These are phyloP conservation scores for Phaseolus lunatus DNA, from an alignment of 306 rosid genomes.

Conservation along the genomic window DNA sequence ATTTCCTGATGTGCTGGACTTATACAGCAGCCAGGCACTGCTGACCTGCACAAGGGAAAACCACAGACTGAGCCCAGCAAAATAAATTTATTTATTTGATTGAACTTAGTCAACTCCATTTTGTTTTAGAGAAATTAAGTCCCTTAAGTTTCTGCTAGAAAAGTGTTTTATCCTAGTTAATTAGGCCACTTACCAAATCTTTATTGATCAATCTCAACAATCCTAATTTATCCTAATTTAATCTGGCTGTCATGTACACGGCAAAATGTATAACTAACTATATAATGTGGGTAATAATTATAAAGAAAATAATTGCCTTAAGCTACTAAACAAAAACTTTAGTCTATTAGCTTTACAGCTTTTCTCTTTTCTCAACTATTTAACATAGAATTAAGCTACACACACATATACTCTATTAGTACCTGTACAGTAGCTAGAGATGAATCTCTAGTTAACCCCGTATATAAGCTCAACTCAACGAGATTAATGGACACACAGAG, in stretches of 20 bases:
- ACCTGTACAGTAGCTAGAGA: constrained; percentile 96
- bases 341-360: not conserved
- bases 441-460: constrained; percentile 77
- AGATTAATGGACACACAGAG: constrained; percentile 70
- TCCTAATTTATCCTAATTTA: no score
- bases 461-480: constrained; percentile 78
- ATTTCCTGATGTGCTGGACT: constrained; percentile 75
- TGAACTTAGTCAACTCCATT: not conserved
- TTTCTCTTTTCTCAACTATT: not conserved
- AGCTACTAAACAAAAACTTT: not conserved
- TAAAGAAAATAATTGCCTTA: not conserved
- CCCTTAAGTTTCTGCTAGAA: constrained; percentile 22
- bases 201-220: not conserved
- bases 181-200: not conserved
- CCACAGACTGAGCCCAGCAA: constrained; percentile 31
- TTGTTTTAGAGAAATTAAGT: constrained; percentile 12
- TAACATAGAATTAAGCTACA: not conserved
- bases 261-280: not conserved
- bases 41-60: constrained; percentile 65
- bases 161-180: not conserved
- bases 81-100: not conserved
- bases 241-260: not conserved
- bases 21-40: constrained; percentile 89
- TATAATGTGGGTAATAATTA: not conserved
- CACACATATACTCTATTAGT: not conserved